Base-by-base conservation (phyloP, 1,139 yeast species). In the Yamadazyma diddensiae region DNA sequence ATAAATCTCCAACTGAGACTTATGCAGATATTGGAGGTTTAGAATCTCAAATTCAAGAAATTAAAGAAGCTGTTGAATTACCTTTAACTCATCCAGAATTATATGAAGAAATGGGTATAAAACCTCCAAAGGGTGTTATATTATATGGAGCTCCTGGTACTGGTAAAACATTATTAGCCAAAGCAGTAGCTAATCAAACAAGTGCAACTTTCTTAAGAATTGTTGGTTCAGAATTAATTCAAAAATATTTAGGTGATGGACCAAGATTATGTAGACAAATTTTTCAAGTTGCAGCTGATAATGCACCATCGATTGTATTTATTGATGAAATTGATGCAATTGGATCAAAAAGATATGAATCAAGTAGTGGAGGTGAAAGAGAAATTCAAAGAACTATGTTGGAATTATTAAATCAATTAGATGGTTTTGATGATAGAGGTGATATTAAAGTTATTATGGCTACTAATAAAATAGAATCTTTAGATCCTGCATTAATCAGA, bases 381-480 rank as follows among this genome's bases (percentile, higher is more conserved):
- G 98, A 94, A 65, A 87, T 94, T 47, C 98, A 94, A 66, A 81
- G 98, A 71, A 94, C 98, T 17, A 90, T 94, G 97, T 73, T 94
- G 77, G 98, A 94, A 63, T 70, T 94, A 52, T 75, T 94, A 53
- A 94, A 92, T 59, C 98, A 94, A 65, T 74, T 94, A 51, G 99
- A 94, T 59, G 99, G 99, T 26, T 94, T 94, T 57, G 98, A 94
- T 57, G 97, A 90, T 60, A 77, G 97, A 53, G 97, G 97, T 34
- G 98, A 92, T 55, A 95, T 94, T 45, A 94, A 94, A 70, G 98
- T 94, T 26, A 88, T 94, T 43, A 92, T 94, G 98, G 99, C 99
- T 14, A 94, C 99, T 12, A 94, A 94, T 64, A 90, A 83, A 58
- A 90, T 92, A 50, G 98, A 92, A 61, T 77, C 88, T 17, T 73